A percentile compares a stretch with the other conserved stretches of the same genome.
Evolutionary conservation across 2,329 filamentous ascomycete species (phyloP).

Genomic region (Ophiocordyceps australis): DNA sequence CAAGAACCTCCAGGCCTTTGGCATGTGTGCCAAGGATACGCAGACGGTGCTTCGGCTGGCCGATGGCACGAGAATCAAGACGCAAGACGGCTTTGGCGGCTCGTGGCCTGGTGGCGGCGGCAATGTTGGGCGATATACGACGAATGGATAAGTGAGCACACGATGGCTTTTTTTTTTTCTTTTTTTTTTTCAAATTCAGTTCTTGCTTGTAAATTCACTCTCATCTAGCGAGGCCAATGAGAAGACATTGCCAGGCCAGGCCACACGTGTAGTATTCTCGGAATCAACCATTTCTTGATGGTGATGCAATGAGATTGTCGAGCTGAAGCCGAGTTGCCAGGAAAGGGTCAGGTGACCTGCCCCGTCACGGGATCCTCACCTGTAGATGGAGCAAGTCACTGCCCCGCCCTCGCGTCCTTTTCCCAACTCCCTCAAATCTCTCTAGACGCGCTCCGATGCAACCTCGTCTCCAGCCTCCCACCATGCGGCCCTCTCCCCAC

Average conservation of each 20-base stretch:
- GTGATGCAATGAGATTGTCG: too few relatives aligned
- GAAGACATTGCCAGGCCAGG: not conserved
- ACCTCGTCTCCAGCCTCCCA: too few relatives aligned
- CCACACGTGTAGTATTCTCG: not conserved
- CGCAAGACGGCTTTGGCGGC: conserved; percentile 14
- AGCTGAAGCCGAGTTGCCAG: too few relatives aligned
- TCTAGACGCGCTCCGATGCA: too few relatives aligned
- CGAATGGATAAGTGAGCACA: conserved; percentile 1
- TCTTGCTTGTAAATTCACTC: not conserved
- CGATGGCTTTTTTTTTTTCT: not conserved
- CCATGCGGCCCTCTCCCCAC: conserved; percentile 2
- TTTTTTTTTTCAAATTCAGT: too few relatives aligned
- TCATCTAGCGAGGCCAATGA: not conserved
- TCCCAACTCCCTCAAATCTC: too few relatives aligned
- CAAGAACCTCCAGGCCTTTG: conserved; percentile 19
- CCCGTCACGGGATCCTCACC: too few relatives aligned
- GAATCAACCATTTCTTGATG: too few relatives aligned
- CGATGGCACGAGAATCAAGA: conserved; percentile 13
- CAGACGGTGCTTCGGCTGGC: conserved; percentile 14
- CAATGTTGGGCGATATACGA: conserved; percentile 18
- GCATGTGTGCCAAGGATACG: conserved; percentile 21
- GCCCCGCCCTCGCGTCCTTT: too few relatives aligned
- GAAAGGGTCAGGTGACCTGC: too few relatives aligned
- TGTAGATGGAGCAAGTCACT: too few relatives aligned
- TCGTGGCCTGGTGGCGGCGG: conserved; percentile 14